Evolutionary conservation across 2,329 filamentous ascomycete species (phyloP).

Genomic region (Sarocladium oryzae): DNA sequence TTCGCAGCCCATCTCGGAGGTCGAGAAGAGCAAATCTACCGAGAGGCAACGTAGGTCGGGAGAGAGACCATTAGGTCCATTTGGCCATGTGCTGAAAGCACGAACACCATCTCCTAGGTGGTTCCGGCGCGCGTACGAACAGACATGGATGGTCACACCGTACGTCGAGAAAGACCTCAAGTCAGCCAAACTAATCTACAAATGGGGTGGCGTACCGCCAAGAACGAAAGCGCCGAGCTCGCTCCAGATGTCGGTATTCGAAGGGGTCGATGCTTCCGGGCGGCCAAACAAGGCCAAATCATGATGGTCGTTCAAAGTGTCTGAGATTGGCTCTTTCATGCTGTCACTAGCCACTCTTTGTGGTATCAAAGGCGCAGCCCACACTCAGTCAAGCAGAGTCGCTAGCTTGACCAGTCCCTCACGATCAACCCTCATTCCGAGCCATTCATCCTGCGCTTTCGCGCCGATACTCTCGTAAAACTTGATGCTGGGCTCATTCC

Average conservation of each 20-base stretch:
- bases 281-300: constrained; percentile 16
- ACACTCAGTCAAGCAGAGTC: constrained; percentile 26
- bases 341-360: no score
- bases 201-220: constrained; percentile 37
- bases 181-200: constrained; percentile 27
- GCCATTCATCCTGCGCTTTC: constrained; percentile 61
- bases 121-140: constrained; percentile 41
- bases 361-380: not conserved
- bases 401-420: constrained; percentile 57
- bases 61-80: constrained; percentile 29
- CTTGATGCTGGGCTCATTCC: constrained; percentile 84
- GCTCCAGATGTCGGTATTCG: constrained; percentile 39
- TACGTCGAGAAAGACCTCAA: constrained; percentile 30
- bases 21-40: constrained; percentile 27
- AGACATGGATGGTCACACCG: constrained; percentile 38
- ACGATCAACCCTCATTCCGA: constrained; percentile 67
- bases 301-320: constrained; percentile 1
- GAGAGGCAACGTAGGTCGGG: constrained; percentile 27
- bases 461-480: constrained; percentile 77
- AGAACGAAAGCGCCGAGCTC: constrained; percentile 18
- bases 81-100: constrained; percentile 23
- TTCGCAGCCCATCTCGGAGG: constrained; percentile 27
- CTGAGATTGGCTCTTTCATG: not conserved
- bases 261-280: constrained; percentile 29
- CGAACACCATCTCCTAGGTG: constrained; percentile 25